Evolutionary conservation across 2,329 filamentous ascomycete species (phyloP).

Genomic region (Rhynchosporium graminicola): DNA sequence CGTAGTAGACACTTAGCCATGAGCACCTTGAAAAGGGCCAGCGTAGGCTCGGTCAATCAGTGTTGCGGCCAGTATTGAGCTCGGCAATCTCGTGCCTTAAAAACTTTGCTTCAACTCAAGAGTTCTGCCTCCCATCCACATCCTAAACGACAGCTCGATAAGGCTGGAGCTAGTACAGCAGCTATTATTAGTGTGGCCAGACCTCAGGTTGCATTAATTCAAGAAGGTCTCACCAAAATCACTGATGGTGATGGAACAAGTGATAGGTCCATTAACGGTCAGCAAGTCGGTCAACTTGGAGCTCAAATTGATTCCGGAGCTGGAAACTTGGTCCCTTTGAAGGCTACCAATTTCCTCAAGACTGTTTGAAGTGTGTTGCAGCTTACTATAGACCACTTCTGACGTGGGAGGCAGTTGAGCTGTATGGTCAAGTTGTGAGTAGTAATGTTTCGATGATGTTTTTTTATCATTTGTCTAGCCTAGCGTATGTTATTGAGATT

Average conservation of each 20-base stretch:
- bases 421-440: background rate
- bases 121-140: background rate
- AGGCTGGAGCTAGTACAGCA: constrained; percentile 18
- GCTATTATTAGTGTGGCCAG: constrained; percentile 8
- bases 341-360: background rate
- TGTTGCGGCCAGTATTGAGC: too few relatives aligned
- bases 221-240: constrained; percentile 11
- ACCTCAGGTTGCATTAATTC: constrained; percentile 4
- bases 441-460: background rate
- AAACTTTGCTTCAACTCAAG: too few relatives aligned
- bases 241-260: constrained; percentile 15
- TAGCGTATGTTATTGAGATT: background rate
- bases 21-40: too few relatives aligned
- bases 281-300: constrained; percentile 15
- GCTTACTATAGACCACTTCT: background rate
- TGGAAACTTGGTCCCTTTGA: constrained; percentile 10
- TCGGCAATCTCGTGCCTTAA: too few relatives aligned
- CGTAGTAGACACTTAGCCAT: too few relatives aligned
- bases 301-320: constrained; percentile 8
- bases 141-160: constrained; percentile 18
- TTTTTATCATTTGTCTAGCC: background rate
- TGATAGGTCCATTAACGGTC: constrained; percentile 12
- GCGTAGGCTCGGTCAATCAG: too few relatives aligned
- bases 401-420: too few relatives aligned
- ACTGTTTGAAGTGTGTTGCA: background rate